Conservation (phyloP, 2,329 filamentous ascomycete species). For the Aspergillus pseudoglaucus region DNA sequence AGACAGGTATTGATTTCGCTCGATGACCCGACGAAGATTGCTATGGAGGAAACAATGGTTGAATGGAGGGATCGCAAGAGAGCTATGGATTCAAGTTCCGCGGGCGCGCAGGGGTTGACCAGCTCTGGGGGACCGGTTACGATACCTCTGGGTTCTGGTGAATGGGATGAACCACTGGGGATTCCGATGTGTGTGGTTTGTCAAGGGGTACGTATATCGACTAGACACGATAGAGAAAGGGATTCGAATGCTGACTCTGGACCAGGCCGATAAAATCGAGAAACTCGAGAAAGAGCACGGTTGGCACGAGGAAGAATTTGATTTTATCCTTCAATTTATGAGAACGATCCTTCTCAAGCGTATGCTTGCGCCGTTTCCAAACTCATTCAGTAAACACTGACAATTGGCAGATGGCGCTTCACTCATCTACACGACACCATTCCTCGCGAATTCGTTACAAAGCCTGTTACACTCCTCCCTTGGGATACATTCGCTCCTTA, state of each 20-base stretch:
- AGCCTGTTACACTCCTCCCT: slow-evolving; percentile 78
- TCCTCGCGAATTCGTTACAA: slow-evolving; percentile 68
- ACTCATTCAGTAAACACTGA: background rate
- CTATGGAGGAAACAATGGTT: slow-evolving; percentile 80
- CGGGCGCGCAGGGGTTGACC: slow-evolving; percentile 47
- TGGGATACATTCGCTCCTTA: slow-evolving; percentile 76
- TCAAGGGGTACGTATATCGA: slow-evolving; percentile 63
- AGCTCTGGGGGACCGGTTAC: slow-evolving; percentile 60
- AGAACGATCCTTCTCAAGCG: slow-evolving; percentile 82
- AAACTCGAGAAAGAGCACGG: slow-evolving; percentile 78
- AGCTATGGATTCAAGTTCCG: slow-evolving; percentile 54
- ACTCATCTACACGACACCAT: slow-evolving; percentile 76
- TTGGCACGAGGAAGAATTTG: slow-evolving; percentile 96
- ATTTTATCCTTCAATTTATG: slow-evolving; percentile 88
- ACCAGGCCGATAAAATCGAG: slow-evolving; percentile 79
- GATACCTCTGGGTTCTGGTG: slow-evolving; percentile 75
- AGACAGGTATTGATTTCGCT: slow-evolving; percentile 68
- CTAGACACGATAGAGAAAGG: background rate
- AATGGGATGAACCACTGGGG: slow-evolving; percentile 87
- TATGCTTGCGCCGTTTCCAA: slow-evolving; percentile 40
- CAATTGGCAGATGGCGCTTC: slow-evolving; percentile 64
- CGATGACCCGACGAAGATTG: slow-evolving; percentile 67
- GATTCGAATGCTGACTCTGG: slow-evolving; percentile 12
- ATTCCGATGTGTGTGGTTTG: slow-evolving; percentile 90
- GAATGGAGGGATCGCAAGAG: slow-evolving; percentile 71